Evolutionary conservation across 1,139 yeast genomes (phyloP).

Genomic region (Sugiyamaella xylanicola): DNA sequence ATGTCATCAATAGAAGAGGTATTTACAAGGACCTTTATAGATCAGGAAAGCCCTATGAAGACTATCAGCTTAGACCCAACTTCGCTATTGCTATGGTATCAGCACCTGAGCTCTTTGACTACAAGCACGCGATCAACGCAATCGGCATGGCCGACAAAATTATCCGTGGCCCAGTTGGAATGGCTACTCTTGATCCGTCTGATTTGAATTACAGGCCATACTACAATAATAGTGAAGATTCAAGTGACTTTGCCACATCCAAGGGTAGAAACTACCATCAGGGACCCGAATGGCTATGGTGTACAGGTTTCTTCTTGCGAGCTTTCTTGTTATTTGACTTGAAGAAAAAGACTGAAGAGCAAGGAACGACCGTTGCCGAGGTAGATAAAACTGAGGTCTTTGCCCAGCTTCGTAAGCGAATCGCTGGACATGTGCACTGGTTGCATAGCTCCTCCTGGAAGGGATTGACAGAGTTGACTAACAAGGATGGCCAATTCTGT

Average conservation of each 20-base stretch:
- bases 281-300: conserved; percentile 99
- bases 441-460: conserved; percentile 81
- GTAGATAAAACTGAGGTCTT: conserved; percentile 40
- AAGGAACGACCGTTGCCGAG: conserved; percentile 15
- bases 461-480: conserved; percentile 89
- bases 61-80: conserved; percentile 90
- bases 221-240: conserved; percentile 78
- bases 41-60: conserved; percentile 87
- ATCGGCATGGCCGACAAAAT: conserved; percentile 68
- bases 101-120: conserved; percentile 86
- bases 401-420: conserved; percentile 52
- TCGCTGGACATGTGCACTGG: conserved; percentile 70
- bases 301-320: conserved; percentile 79
- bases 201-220: conserved; percentile 91
- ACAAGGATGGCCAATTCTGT: conserved; percentile 81
- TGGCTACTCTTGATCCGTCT: conserved; percentile 88
- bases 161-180: conserved; percentile 87
- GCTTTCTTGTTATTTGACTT: conserved; percentile 64
- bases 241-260: conserved; percentile 84
- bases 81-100: conserved; percentile 90
- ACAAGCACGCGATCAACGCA: conserved; percentile 61
- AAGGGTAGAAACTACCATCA: conserved; percentile 97
- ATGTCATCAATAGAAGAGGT: conserved; percentile 82
- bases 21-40: conserved; percentile 84
- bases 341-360: conserved; percentile 34